These are phyloP conservation scores for Myriosclerotinia curreyana DNA, from an alignment of 2,329 filamentous ascomycete species.

Conservation along the genomic window DNA sequence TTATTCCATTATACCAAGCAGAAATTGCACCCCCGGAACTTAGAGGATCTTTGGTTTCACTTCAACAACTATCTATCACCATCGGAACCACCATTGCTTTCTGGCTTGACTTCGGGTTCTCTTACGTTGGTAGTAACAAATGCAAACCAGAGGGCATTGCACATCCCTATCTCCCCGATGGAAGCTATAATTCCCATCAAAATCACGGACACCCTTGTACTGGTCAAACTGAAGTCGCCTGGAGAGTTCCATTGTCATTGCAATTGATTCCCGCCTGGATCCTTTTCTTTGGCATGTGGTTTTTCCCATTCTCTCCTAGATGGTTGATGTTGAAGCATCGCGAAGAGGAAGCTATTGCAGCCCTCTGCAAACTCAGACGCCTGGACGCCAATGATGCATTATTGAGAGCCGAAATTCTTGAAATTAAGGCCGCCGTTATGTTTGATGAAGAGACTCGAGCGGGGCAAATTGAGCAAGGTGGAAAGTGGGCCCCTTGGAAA, in stretches of 20 bases:
- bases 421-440: slow-evolving; percentile 59
- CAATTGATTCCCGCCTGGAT: slow-evolving; percentile 60
- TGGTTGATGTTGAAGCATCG: too few species aligned
- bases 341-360: slow-evolving; percentile 43
- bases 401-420: slow-evolving; percentile 51
- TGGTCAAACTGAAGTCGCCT: slow-evolving; percentile 41
- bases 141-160: slow-evolving; percentile 28
- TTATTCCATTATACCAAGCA: slow-evolving; percentile 58
- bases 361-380: slow-evolving; percentile 45
- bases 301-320: too few species aligned
- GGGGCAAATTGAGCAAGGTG: slow-evolving; percentile 45
- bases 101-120: slow-evolving; percentile 60
- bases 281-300: slow-evolving; percentile 47
- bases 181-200: slow-evolving; percentile 47
- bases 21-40: slow-evolving; percentile 57
- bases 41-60: slow-evolving; percentile 58
- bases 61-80: slow-evolving; percentile 58
- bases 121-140: slow-evolving; percentile 46
- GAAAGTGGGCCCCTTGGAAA: slow-evolving; percentile 51
- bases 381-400: slow-evolving; percentile 48
- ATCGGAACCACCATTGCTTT: slow-evolving; percentile 47
- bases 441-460: slow-evolving; percentile 44
- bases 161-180: slow-evolving; percentile 13
- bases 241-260: slow-evolving; percentile 61
- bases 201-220: slow-evolving; percentile 48